Evolutionary conservation across 2,329 filamentous ascomycete genomes (phyloP).

Genomic region (Epichloe sp.): DNA sequence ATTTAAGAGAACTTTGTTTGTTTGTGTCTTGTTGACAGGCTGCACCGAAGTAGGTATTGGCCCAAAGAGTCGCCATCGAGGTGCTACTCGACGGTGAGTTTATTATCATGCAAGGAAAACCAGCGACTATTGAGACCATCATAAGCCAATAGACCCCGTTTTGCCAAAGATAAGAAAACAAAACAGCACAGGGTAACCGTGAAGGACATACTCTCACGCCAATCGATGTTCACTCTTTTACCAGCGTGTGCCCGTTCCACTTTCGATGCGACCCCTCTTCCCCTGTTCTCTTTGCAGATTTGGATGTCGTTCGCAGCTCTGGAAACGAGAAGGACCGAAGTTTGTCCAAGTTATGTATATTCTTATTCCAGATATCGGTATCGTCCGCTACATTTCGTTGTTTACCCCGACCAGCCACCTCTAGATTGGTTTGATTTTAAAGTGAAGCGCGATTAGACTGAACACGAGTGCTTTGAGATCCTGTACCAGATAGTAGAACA

Average conservation of each 20-base stretch:
- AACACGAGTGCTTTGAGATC: conserved; percentile 95
- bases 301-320: background rate
- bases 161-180: too few relatives aligned
- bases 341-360: too few relatives aligned
- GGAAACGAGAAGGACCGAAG: background rate
- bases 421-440: conserved; percentile 81
- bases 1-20: too few relatives aligned
- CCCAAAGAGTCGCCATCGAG: too few relatives aligned
- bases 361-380: too few relatives aligned
- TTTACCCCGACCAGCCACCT: background rate
- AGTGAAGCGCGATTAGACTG: conserved; percentile 89
- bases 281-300: background rate
- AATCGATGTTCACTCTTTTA: background rate
- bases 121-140: too few relatives aligned
- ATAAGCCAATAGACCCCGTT: too few relatives aligned
- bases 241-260: too few relatives aligned
- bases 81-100: background rate
- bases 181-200: too few relatives aligned
- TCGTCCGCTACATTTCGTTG: background rate
- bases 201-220: background rate
- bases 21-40: too few relatives aligned
- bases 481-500: conserved; percentile 98
- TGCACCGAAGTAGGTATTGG: too few relatives aligned
- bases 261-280: background rate
- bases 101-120: background rate